Base-by-base conservation (phyloP, 83 land plant genomes). In the Picea abies region DNA sequence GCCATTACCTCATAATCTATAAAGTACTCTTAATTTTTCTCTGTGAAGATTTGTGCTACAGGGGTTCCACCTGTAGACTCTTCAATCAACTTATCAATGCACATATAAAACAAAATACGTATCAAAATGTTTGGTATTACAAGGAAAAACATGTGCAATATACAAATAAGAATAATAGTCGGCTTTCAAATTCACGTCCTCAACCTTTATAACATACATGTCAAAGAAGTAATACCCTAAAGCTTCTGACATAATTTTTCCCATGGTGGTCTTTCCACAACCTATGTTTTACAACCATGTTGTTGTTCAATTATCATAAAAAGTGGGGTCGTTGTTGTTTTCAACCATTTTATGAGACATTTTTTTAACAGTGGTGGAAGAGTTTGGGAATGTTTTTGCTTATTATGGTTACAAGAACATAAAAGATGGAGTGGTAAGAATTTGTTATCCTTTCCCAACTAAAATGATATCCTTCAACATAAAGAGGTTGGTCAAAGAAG, bases 201-300 rank as follows among this genome's bases (percentile, higher is more conserved):
- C 82, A 83, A 19, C 23, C 69, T 22, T 16, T 49, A 44, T 20
- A 44, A 23, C 63, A 76, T 25, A 84, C 96, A 98, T 93, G 88
- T 97, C 99, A 78, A 83, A 87, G 73, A 94, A 97, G 7, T 90
- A 89, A 80, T 97, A 97, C 19, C 90, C 93, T 56, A 97, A 90
- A 58, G 87, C 92, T 75, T 93, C 90, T 10, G 99, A 86, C 83
- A 97, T 80, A 44, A 92, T 79, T 87, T 90, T 94, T 37, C 99
- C 99, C n/a, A 96, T 93, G 4, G 98, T 96, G 9, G 93, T 87
- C 81, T 97, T 97, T 23, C 99, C 99, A 86, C 93, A 90, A 5
- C 98, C 98, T 97, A 96, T 95, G 29, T 26, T 26, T 26, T 26
- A 26, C 29, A 26, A 26, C 29, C 29, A 26, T 26, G 29, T 26